Evolutionary conservation across 768 basidiomycete genomes (phyloP).

Genomic region (Leucosporidium yakuticum): DNA sequence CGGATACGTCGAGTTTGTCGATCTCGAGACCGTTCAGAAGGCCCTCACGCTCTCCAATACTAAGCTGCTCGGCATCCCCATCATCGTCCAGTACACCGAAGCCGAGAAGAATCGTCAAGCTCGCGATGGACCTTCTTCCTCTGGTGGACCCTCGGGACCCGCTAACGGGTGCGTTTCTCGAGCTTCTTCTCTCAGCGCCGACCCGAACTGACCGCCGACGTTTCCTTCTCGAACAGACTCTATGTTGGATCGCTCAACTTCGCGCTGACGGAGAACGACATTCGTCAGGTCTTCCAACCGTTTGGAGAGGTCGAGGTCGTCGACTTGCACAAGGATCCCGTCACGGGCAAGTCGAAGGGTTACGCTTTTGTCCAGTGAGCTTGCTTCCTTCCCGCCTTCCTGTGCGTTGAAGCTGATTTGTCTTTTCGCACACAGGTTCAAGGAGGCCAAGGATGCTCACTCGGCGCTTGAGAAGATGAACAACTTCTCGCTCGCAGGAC

Average conservation of each 20-base stretch:
- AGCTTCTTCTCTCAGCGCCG: neutral
- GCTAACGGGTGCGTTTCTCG: constrained; percentile 20
- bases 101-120: constrained; percentile 64
- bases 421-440: constrained; percentile 57
- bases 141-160: constrained; percentile 15
- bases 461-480: constrained; percentile 99
- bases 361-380: constrained; percentile 91
- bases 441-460: constrained; percentile 83
- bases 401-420: neutral
- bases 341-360: constrained; percentile 92
- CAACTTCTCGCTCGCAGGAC: constrained; percentile 92
- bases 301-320: constrained; percentile 98
- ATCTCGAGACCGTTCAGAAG: constrained; percentile 83
- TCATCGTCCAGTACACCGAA: constrained; percentile 94
- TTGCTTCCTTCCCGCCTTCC: constrained; percentile 37
- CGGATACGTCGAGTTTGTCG: constrained; percentile 93
- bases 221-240: constrained; percentile 54
- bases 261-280: constrained; percentile 92
- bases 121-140: neutral
- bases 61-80: constrained; percentile 95
- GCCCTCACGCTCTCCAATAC: constrained; percentile 86
- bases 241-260: constrained; percentile 97
- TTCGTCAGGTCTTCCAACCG: constrained; percentile 97
- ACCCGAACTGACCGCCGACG: neutral
- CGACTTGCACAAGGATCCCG: constrained; percentile 90